phyloP scores from a whole-genome alignment of 495 filamentous ascomycete genomes.

The Ascobolus immersus region DNA sequence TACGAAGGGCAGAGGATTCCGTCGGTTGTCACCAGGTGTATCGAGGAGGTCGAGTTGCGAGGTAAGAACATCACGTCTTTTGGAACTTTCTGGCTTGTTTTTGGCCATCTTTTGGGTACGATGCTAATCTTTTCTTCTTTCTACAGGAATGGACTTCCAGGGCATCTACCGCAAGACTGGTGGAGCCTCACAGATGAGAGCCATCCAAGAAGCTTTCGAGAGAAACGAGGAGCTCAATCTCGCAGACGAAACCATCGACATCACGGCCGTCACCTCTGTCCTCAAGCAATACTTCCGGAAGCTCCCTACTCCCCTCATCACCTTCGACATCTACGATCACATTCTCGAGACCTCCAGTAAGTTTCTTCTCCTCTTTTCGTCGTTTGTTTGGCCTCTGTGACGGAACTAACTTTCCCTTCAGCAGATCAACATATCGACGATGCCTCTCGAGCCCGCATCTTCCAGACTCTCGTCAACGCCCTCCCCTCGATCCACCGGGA shows the following conservation, averaged over 20 bases:
- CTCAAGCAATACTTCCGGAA: constrained; percentile 97
- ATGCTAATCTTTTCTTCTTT: neutral
- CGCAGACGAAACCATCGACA: constrained; percentile 77
- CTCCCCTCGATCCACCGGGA: constrained; percentile 64
- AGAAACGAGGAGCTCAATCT: constrained; percentile 64
- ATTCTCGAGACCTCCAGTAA: constrained; percentile 54
- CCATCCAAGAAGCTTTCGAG: constrained; percentile 76
- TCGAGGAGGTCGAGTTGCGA: constrained; percentile 87
- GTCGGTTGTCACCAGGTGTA: constrained; percentile 72
- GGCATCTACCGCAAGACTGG: constrained; percentile 97
- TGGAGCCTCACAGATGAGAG: constrained; percentile 61
- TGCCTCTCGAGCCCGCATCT: too few species aligned
- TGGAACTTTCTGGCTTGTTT: too few species aligned
- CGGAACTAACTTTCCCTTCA: too few species aligned
- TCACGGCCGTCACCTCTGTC: constrained; percentile 82
- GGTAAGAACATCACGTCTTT: constrained; percentile 94
- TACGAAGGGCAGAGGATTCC: constrained; percentile 78
- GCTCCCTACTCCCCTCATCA: constrained; percentile 72
- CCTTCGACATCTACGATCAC: constrained; percentile 73
- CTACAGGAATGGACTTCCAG: constrained; percentile 81
- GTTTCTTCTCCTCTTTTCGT: constrained; percentile 9
- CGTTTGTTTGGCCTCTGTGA: too few species aligned
- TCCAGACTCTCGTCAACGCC: too few species aligned
- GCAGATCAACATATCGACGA: too few species aligned
- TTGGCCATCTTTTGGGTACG: constrained; percentile 11